phyloP scores from a whole-genome alignment of 1,284 basidiomycete species.

The Trametes polyzona region DNA sequence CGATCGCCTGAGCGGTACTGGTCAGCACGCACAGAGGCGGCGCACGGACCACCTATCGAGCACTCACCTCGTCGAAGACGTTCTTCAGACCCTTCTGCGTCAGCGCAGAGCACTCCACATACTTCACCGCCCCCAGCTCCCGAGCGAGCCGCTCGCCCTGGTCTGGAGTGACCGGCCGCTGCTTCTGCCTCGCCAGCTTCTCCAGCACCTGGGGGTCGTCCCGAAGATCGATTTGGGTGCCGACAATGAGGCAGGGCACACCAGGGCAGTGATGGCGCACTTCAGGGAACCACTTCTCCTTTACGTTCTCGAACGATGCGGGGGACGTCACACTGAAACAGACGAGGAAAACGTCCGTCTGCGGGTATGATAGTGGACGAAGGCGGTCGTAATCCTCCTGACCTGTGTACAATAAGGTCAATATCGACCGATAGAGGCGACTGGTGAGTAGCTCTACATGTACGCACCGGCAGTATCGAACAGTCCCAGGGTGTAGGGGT shows the following conservation, averaged over 20 bases:
- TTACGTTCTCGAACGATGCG: slow-evolving; percentile 99
- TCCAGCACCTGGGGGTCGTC: slow-evolving; percentile 93
- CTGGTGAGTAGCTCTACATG: background rate
- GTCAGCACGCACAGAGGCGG: background rate
- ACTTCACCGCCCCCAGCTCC: slow-evolving; percentile 97
- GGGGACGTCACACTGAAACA: slow-evolving; percentile 99
- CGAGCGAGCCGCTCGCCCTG: slow-evolving; percentile 93
- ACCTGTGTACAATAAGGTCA: slow-evolving; percentile 51
- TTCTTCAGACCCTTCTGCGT: slow-evolving; percentile 99
- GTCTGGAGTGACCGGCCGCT: slow-evolving; percentile 88
- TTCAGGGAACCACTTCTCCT: slow-evolving; percentile 99
- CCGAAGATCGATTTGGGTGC: slow-evolving; percentile 97
- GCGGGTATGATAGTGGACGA: slow-evolving; percentile 97
- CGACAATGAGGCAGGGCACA: slow-evolving; percentile 98
- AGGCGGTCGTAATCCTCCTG: slow-evolving; percentile 99
- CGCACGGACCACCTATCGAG: background rate
- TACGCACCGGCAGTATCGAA: slow-evolving; percentile 94
- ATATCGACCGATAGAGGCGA: background rate
- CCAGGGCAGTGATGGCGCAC: slow-evolving; percentile 99
- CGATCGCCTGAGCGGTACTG: slow-evolving; percentile 80
- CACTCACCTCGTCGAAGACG: slow-evolving; percentile 96
- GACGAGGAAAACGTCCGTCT: slow-evolving; percentile 99
- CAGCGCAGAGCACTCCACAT: slow-evolving; percentile 98
- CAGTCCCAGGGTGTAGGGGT: slow-evolving; percentile 97
- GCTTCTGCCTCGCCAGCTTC: slow-evolving; percentile 95